Conservation (phyloP, 108 stramenopile species). For the Epithemia pelagica region DNA sequence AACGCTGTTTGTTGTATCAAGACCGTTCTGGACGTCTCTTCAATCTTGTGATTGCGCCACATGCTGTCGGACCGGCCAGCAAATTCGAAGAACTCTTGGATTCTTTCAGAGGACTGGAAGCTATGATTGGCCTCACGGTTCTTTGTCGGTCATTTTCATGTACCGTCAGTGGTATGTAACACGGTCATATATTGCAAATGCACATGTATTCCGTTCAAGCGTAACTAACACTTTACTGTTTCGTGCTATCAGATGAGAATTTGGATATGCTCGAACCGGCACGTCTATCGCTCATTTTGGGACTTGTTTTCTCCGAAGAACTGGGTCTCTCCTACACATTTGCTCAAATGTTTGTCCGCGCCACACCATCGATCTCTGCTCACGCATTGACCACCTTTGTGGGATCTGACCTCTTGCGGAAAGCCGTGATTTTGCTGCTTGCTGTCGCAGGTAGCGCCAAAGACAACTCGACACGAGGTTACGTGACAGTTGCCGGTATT, state of each 20-base stretch:
- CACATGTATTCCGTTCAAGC: too few relatives aligned
- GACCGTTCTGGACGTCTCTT: slow-evolving; percentile 32
- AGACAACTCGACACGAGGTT: slow-evolving; percentile 21
- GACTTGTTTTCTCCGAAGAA: slow-evolving; percentile 43
- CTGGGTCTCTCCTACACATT: slow-evolving; percentile 36
- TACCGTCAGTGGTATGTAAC: not conserved
- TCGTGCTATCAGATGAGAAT: not conserved
- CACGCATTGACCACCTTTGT: slow-evolving; percentile 23
- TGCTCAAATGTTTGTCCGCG: slow-evolving; percentile 35
- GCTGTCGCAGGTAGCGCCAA: slow-evolving; percentile 30
- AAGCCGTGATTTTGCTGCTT: slow-evolving; percentile 25
- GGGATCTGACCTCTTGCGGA: slow-evolving; percentile 43
- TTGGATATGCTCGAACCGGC: slow-evolving; percentile 24
- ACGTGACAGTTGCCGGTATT: slow-evolving; percentile 42
- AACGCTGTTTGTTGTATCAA: slow-evolving; percentile 37
- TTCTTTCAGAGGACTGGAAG: slow-evolving; percentile 41
- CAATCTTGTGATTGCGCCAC: slow-evolving; percentile 14
- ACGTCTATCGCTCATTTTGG: slow-evolving; percentile 28
- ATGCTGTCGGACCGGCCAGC: slow-evolving; percentile 29
- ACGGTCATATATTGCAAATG: too few relatives aligned
- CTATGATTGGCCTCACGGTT: slow-evolving; percentile 35
- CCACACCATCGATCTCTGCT: slow-evolving; percentile 42
- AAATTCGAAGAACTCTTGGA: slow-evolving; percentile 25
- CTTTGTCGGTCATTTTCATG: slow-evolving; percentile 10
- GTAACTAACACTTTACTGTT: slow-evolving; percentile 2